Evolutionary conservation across 2,329 filamentous ascomycete species (phyloP), one percentile per base, ranked within the genome.

Genomic region (Scedosporium apiospermum): DNA sequence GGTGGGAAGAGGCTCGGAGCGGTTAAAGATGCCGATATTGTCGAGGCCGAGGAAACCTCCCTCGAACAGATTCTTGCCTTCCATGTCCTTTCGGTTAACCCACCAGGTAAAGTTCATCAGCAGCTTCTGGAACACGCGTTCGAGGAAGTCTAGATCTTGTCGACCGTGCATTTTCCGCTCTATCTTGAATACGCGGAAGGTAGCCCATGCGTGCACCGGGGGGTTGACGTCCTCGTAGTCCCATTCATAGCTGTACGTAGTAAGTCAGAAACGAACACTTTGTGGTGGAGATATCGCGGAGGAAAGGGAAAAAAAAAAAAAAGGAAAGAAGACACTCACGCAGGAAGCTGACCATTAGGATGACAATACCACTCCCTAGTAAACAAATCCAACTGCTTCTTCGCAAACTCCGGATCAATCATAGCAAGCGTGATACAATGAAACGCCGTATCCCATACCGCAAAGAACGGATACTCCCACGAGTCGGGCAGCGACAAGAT

Each of bases 361-460:
- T 98, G 93, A 83, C 95, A 96, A 79, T 97, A 98, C 95, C 93
- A 98, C 78, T 98, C 95, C 70, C 93, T 84, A 2, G 93, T 98
- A 72, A 98, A 93, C 51, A 98, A 78, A 72, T 98, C 95, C 59
- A 98, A 86, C 76, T 98, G 93, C 79, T 96, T 97, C 84, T 98
- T 98, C 62, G 93, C 93, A 70, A 97, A 97, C 51, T 97, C 93
- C 0, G 93, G 95, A 70, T 98, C 93, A 66, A 98, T 93, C 93
- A 98, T 97, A 46, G 95, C 90, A 65, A 98, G 77, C 0, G 93
- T 91, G 68, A 98, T 96, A 72, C 93, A 96, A 76, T 98, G 95
- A 75, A 98, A 98, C 4, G 93, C 93, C 62, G 90, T 93, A 73
- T 98, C 93, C 93, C 93, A 98, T 3, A 93, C 93, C 21, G 93